Evolutionary conservation across 1,284 basidiomycete species (phyloP).

Genomic region (Austroboletus novae-zelandiae): DNA sequence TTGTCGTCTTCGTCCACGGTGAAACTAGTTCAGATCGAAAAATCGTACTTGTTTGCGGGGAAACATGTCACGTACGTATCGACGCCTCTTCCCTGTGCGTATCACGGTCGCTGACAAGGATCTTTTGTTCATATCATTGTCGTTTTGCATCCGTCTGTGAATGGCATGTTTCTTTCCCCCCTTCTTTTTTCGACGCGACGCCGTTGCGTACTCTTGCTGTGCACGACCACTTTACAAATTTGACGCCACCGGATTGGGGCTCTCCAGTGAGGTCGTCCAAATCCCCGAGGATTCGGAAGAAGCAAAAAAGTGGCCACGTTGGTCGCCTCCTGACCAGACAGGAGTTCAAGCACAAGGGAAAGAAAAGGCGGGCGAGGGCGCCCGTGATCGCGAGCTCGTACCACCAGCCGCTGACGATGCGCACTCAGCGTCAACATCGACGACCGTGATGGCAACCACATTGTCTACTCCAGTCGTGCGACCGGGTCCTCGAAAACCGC

Average conservation of each 20-base stretch:
- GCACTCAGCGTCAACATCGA: not conserved
- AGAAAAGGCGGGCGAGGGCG: not conserved
- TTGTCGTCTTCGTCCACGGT: slow-evolving; percentile 4
- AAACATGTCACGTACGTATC: slow-evolving; percentile 63
- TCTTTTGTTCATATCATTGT: too few species aligned
- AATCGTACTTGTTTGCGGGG: slow-evolving; percentile 69
- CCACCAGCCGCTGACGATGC: too few species aligned
- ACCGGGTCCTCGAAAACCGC: slow-evolving; percentile 65
- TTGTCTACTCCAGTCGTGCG: slow-evolving; percentile 34
- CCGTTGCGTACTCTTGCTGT: not conserved
- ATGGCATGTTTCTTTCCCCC: not conserved
- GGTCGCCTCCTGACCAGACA: slow-evolving; percentile 25
- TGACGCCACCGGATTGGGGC: slow-evolving; percentile 9
- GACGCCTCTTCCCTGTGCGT: not conserved
- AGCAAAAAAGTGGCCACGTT: slow-evolving; percentile 69
- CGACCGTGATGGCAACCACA: not conserved
- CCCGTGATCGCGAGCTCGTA: too few species aligned
- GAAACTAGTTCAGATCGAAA: slow-evolving; percentile 62
- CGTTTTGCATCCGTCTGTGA: not conserved
- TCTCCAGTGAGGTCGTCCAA: slow-evolving; percentile 63
- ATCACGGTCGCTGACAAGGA: too few species aligned
- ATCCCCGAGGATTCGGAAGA: slow-evolving; percentile 70
- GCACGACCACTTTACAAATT: not conserved
- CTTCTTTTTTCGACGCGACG: not conserved
- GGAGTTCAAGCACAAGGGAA: too few species aligned